phyloP scores from a whole-genome alignment of 352 stramenopile genomes.

The Phytophthora sp. region DNA sequence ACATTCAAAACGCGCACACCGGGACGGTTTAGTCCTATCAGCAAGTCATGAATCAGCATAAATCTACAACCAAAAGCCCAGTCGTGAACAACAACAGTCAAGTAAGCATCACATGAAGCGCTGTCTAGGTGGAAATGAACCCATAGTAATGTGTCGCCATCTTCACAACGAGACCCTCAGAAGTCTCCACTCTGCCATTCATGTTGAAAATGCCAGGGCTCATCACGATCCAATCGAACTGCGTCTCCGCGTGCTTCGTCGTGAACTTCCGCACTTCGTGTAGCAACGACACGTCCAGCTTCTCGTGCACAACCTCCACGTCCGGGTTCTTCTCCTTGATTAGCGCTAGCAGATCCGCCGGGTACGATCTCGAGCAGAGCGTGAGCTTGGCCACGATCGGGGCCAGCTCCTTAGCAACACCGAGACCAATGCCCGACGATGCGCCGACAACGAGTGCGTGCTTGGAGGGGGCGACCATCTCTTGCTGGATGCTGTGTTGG shows the following conservation, averaged over 20 bases:
- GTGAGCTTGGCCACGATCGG: conserved; percentile 12
- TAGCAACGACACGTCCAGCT: too few relatives aligned
- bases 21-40: conserved; percentile 14
- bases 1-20: conserved; percentile 18
- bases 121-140: too few relatives aligned
- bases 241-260: conserved; percentile 1
- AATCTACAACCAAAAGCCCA: background rate
- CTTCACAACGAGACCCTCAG: conserved; percentile 11
- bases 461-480: conserved; percentile 9
- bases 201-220: conserved; percentile 2
- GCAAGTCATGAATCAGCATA: conserved; percentile 17
- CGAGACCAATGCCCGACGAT: conserved; percentile 10
- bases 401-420: conserved; percentile 7
- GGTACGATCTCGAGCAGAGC: conserved; percentile 18
- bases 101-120: too few relatives aligned
- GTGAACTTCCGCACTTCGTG: too few relatives aligned
- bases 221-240: conserved; percentile 19
- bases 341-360: conserved; percentile 10
- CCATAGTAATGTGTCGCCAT: conserved; percentile 23
- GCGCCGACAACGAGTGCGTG: conserved; percentile 16
- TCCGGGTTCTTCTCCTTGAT: too few relatives aligned
- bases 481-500: conserved; percentile 4
- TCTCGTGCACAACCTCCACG: too few relatives aligned
- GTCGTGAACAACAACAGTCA: too few relatives aligned
- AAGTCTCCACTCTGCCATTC: conserved; percentile 1